These are phyloP conservation scores for Batrachochytrium dendrobatidis DNA, from an alignment of 371 early-diverging fungal species.

Conservation along the genomic window DNA sequence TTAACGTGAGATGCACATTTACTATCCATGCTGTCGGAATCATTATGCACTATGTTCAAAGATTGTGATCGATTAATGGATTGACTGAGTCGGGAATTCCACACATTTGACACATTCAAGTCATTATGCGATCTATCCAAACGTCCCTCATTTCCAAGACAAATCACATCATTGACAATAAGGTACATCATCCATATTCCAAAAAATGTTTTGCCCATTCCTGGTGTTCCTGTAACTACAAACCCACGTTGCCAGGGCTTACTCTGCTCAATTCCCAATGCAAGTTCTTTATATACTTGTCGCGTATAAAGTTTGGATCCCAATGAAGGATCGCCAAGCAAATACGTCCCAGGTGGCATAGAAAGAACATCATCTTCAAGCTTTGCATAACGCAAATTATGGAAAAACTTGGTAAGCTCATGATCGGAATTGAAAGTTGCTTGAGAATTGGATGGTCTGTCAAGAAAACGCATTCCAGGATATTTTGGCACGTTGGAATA, in stretches of 20 bases:
- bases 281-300: neutral
- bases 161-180: neutral
- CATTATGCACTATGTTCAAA: too few species aligned
- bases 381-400: neutral
- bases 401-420: slow-evolving; percentile 6
- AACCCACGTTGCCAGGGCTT: slow-evolving; percentile 2
- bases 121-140: too few species aligned
- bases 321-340: slow-evolving; percentile 3
- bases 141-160: too few species aligned
- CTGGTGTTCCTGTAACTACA: slow-evolving; percentile 3
- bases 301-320: neutral
- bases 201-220: slow-evolving; percentile 6
- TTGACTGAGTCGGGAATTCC: too few species aligned
- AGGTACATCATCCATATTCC: slow-evolving; percentile 5
- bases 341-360: slow-evolving; percentile 1
- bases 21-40: too few species aligned
- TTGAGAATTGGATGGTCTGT: too few species aligned
- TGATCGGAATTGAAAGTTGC: neutral
- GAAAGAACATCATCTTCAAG: slow-evolving; percentile 3
- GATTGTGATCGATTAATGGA: too few species aligned
- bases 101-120: too few species aligned
- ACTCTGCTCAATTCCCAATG: slow-evolving; percentile 1
- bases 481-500: neutral
- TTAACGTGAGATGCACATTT: too few species aligned
- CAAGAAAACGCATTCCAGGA: neutral